Conservation (phyloP, 23 red algal genomes). For the Cyanidioschyzon merolae region DNA sequence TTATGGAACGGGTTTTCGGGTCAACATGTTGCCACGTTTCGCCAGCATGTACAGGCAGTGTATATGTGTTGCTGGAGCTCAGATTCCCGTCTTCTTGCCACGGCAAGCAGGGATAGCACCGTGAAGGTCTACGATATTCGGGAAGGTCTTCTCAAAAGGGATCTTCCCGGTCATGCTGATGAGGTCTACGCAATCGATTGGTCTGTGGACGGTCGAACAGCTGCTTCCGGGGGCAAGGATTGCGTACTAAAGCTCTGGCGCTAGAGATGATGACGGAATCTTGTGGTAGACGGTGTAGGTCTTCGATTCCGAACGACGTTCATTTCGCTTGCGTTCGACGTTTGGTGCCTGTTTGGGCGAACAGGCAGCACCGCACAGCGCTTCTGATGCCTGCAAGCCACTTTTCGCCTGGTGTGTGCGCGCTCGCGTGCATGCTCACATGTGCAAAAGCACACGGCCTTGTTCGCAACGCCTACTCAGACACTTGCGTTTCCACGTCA, state of each 20-base stretch:
- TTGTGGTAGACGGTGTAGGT: neutral
- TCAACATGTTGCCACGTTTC: slow-evolving; percentile 51
- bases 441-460: no score
- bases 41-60: slow-evolving; percentile 77
- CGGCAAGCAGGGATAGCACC: slow-evolving; percentile 78
- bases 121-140: slow-evolving; percentile 73
- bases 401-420: no score
- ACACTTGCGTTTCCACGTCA: no score
- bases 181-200: slow-evolving; percentile 95
- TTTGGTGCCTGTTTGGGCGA: no score
- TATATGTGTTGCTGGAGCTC: slow-evolving; percentile 78
- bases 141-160: slow-evolving; percentile 28
- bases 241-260: slow-evolving; percentile 90
- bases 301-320: no score
- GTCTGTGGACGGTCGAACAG: slow-evolving; percentile 54
- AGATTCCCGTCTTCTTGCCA: slow-evolving; percentile 64
- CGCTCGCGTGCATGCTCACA: no score
- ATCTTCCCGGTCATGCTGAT: slow-evolving; percentile 92
- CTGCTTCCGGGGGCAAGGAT: slow-evolving; percentile 77
- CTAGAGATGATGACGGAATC: neutral
- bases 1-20: slow-evolving; percentile 77
- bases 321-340: no score
- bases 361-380: no score
- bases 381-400: no score
- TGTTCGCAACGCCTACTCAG: no score